A percentile compares a stretch with the other conserved stretches of the same genome.
phyloP scores from a whole-genome alignment of 441 rosid species.

The Raphanus hybrid region DNA sequence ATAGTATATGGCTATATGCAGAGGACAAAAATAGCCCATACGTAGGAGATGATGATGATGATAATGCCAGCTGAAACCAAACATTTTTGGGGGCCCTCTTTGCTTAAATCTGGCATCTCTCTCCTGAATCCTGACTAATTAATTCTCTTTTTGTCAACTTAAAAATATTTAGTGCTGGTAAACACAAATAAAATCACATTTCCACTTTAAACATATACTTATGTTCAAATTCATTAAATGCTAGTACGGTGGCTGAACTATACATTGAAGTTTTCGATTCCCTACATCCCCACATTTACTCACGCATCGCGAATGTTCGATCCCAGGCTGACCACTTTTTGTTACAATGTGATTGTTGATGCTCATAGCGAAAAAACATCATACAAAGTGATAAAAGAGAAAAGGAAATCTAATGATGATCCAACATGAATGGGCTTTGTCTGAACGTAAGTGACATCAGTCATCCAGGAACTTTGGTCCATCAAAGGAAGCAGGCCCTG shows the following conservation, averaged over 20 bases:
- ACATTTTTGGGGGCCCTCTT: neutral
- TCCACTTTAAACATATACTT: neutral
- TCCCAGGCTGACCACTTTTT: neutral
- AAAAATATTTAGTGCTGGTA: too few relatives aligned
- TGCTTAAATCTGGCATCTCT: conserved; percentile 17
- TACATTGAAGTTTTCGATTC: neutral
- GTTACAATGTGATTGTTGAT: neutral
- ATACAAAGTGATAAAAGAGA: too few relatives aligned
- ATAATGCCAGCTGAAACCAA: conserved; percentile 7
- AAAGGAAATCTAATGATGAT: too few relatives aligned
- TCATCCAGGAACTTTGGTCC: conserved; percentile 36
- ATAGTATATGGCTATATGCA: neutral
- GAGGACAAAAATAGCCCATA: conserved; percentile 25
- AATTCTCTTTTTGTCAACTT: neutral
- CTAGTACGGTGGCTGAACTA: conserved; percentile 1
- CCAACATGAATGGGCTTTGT: conserved; percentile 29
- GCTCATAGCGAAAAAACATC: too few relatives aligned
- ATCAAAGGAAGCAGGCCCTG: conserved; percentile 26
- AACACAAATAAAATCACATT: too few relatives aligned
- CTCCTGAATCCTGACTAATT: neutral
- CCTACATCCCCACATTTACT: neutral
- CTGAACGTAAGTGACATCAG: conserved; percentile 32
- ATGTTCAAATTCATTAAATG: conserved; percentile 1
- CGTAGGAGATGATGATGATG: conserved; percentile 7
- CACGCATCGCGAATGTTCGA: neutral